A percentile compares a stretch with the other conserved stretches of the same genome.
Evolutionary conservation across 2,329 filamentous ascomycete species (phyloP).

Genomic region (Sporothrix protearum): DNA sequence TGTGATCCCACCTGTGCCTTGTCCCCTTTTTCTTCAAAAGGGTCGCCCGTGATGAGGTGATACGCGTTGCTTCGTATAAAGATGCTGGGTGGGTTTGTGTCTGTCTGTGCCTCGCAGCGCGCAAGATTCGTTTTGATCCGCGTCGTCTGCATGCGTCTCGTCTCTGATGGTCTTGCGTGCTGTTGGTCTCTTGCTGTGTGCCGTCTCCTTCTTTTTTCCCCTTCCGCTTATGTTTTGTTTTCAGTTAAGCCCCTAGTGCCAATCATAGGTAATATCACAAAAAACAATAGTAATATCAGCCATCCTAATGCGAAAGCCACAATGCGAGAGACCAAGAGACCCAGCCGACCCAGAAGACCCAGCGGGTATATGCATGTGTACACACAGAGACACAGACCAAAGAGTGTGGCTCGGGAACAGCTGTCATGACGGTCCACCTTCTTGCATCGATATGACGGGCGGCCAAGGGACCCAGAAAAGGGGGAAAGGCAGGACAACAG

Average conservation of each 20-base stretch:
- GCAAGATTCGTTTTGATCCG: neutral
- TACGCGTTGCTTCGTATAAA: neutral
- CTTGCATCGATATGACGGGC: neutral
- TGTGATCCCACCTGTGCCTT: neutral
- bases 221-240: conserved; percentile 14
- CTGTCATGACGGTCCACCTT: neutral
- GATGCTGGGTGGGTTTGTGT: neutral
- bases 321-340: conserved; percentile 8
- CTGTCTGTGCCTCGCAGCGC: neutral
- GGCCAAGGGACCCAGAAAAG: conserved; percentile 3
- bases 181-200: neutral
- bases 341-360: neutral
- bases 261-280: conserved; percentile 20
- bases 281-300: conserved; percentile 17
- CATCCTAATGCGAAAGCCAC: conserved; percentile 17
- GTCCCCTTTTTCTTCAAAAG: neutral
- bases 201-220: neutral
- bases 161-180: neutral
- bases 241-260: conserved; percentile 11
- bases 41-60: conserved; percentile 2
- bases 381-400: neutral
- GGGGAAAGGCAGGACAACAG: conserved; percentile 2
- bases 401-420: neutral
- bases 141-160: neutral
- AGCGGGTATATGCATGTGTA: neutral